Evolutionary conservation across 2,329 filamentous ascomycete genomes (phyloP).

Genomic region (Hypoxylon sp.): DNA sequence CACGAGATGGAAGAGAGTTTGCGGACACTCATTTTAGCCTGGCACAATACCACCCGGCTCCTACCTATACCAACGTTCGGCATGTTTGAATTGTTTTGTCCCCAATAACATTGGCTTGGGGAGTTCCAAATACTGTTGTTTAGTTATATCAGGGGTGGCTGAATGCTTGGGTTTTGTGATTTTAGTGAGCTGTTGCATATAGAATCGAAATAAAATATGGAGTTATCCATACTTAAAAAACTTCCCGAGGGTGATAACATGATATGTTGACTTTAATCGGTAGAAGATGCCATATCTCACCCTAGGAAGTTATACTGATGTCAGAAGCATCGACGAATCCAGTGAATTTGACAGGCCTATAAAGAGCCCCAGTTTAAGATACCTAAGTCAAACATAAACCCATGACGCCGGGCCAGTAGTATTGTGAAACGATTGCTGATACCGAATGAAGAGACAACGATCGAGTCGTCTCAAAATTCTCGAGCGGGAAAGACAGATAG

Average conservation of each 20-base stretch:
- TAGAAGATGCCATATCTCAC: slow-evolving; percentile 41
- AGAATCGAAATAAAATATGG: no score
- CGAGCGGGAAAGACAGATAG: not conserved
- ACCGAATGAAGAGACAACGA: slow-evolving; percentile 30
- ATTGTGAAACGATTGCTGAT: slow-evolving; percentile 32
- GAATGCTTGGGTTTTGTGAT: no score
- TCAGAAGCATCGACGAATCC: not conserved
- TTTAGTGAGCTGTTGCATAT: no score
- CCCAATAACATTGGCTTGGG: no score
- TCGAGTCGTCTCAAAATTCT: slow-evolving; percentile 33
- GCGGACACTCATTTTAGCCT: no score
- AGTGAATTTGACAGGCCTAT: slow-evolving; percentile 1
- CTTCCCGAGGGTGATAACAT: not conserved
- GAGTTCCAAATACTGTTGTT: no score
- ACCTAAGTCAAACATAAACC: slow-evolving; percentile 31
- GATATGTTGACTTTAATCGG: slow-evolving; percentile 17
- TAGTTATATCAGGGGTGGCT: no score
- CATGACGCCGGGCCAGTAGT: slow-evolving; percentile 39
- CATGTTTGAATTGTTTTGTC: no score
- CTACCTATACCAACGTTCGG: no score
- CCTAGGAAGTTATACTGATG: slow-evolving; percentile 12
- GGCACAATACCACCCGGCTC: no score
- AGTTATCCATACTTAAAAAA: no score
- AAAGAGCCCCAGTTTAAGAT: slow-evolving; percentile 14
- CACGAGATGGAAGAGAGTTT: no score